These are phyloP conservation scores for Trichoderma sp. DNA, from an alignment of 2,329 filamentous ascomycete species.

Conservation along the genomic window DNA sequence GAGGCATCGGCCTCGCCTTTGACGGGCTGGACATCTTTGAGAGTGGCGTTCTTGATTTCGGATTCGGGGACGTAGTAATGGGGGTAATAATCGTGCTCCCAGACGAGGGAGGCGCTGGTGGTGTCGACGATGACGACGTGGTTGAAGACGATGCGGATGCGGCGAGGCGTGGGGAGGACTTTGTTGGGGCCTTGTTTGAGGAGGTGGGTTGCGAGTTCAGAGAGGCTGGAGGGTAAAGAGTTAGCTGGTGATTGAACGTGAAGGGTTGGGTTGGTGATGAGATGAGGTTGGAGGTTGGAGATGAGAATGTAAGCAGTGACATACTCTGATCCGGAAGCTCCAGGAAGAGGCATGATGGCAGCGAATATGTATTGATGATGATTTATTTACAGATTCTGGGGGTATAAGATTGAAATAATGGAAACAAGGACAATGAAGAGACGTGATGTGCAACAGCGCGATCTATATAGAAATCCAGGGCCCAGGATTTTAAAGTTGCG, in stretches of 20 bases:
- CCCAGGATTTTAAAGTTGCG: not conserved
- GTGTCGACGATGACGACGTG: slow-evolving; percentile 38
- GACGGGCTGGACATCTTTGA: slow-evolving; percentile 30
- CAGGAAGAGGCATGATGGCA: not conserved
- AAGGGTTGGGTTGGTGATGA: not conserved
- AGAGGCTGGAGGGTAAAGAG: slow-evolving; percentile 23
- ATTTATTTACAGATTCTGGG: not conserved
- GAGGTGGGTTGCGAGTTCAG: slow-evolving; percentile 29
- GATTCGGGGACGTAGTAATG: slow-evolving; percentile 41
- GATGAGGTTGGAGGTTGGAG: not conserved
- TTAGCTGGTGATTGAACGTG: not conserved
- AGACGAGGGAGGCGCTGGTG: slow-evolving; percentile 37
- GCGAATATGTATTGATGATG: not conserved
- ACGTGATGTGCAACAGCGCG: not conserved
- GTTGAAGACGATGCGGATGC: slow-evolving; percentile 36
- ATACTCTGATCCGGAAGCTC: slow-evolving; percentile 5
- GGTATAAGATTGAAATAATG: not conserved
- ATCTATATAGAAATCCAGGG: not conserved
- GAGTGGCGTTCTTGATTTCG: slow-evolving; percentile 31
- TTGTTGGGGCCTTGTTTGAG: slow-evolving; percentile 30
- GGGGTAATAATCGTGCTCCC: slow-evolving; percentile 49
- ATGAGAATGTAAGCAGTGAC: not conserved
- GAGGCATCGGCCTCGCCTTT: slow-evolving; percentile 28
- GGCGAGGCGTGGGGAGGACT: slow-evolving; percentile 27
- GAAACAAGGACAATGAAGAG: not conserved